Percentiles rank a stretch among this genome's conserved stretches.
Conservation (phyloP, 352 stramenopile species). For the Phytophthora melonis region DNA sequence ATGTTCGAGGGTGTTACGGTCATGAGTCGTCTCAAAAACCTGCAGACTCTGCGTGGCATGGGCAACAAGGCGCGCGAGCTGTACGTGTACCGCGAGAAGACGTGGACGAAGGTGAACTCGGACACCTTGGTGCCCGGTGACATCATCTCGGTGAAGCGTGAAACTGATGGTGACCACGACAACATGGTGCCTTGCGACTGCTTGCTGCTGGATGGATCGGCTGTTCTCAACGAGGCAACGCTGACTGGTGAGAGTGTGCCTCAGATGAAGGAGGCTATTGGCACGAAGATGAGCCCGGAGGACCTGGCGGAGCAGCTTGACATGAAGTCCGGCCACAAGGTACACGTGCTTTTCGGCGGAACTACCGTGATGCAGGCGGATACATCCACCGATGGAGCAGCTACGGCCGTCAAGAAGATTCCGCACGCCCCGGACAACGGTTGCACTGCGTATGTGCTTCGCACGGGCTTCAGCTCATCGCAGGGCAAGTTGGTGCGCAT, state of each 20-base stretch:
- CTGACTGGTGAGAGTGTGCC: slow-evolving; percentile 98
- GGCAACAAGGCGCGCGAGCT: slow-evolving; percentile 89
- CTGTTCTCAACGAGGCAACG: slow-evolving; percentile 99
- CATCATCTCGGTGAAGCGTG: slow-evolving; percentile 93
- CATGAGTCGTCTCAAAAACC: slow-evolving; percentile 95
- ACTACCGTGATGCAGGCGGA: slow-evolving; percentile 93
- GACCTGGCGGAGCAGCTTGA: slow-evolving; percentile 78
- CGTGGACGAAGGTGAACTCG: slow-evolving; percentile 87
- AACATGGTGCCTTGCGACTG: slow-evolving; percentile 96
- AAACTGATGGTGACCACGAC: slow-evolving; percentile 81
- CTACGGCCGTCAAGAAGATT: slow-evolving; percentile 45
- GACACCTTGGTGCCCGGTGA: slow-evolving; percentile 94
- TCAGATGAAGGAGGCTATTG: slow-evolving; percentile 97
- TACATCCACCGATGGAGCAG: slow-evolving; percentile 44
- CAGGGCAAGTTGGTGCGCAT: slow-evolving; percentile 98
- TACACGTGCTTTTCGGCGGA: slow-evolving; percentile 94
- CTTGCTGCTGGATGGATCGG: slow-evolving; percentile 94
- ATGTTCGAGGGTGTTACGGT: slow-evolving; percentile 98
- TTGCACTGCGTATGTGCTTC: slow-evolving; percentile 95
- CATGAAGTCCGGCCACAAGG: slow-evolving; percentile 90
- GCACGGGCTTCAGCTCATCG: slow-evolving; percentile 97
- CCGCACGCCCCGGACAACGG: slow-evolving; percentile 91
- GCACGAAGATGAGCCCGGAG: slow-evolving; percentile 75
- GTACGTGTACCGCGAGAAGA: slow-evolving; percentile 91
- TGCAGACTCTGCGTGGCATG: slow-evolving; percentile 96